Evolutionary conservation across 306 rosid species (phyloP), one percentile per base, ranked within the genome.

Genomic region (Medicago ruthenica): DNA sequence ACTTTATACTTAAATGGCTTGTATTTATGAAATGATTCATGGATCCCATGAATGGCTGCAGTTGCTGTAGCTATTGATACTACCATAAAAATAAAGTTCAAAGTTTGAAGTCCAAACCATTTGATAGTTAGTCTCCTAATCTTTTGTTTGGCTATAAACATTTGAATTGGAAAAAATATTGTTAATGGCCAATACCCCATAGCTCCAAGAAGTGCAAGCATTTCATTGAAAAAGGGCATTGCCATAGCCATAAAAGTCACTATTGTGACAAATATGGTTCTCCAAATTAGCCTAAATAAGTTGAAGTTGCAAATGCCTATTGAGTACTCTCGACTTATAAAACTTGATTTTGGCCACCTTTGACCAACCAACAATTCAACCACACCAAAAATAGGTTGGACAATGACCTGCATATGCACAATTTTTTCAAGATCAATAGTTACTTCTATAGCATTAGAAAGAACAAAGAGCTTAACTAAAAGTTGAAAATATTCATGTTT

Each of bases 181-280:
- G 51, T 11, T 71, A 55, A 71, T 41, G 76, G 76, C 76, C 76
- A 71, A 71, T 37, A 71, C 0, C 66, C 76, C 66, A 71, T 20
- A 20, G 76, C 76, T n/a, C 76, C 76, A 71, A 71, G 76, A 71
- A 71, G 76, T 0, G 66, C 76, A 55, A 71, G 76, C 66, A 71
- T 71, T 55, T 71, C 76, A 71, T 71, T 71, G 54, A 71, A 71
- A 71, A 71, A 71, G 0, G 76, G 76, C 76, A 71, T 71, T 55
- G 76, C 76, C 76, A 71, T 71, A 4, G 66, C 76, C 53, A 71
- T 18, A 71, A 71, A 4, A 7, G 76, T 71, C 39, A 71, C 51
- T 39, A 71, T 6, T 6, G 45, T 55, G 1, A 71, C 76, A 71
- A 71, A 71, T 54, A 54, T 37, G 2, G 76, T 71, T 21, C 76